Conservation (phyloP, 345 rosid genomes). For the Euphorbia peplus region DNA sequence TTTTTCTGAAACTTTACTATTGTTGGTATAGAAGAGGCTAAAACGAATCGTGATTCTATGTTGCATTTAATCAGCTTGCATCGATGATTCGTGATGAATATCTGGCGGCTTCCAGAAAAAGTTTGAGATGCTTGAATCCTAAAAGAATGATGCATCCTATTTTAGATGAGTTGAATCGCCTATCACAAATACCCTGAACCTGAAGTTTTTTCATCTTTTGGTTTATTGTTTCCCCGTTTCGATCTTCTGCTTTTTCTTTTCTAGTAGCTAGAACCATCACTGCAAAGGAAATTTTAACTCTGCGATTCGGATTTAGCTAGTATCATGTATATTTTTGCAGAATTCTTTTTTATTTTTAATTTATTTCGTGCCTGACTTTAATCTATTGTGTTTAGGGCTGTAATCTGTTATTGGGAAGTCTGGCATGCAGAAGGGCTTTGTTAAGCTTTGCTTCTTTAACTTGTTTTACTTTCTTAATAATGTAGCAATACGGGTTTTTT, state of each 20-base stretch:
- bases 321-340: constrained; percentile 2
- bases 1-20: not conserved
- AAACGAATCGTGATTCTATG: constrained; percentile 13
- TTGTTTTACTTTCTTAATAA: not conserved
- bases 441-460: not conserved
- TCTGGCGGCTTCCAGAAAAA: constrained; percentile 5
- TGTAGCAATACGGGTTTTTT: not conserved
- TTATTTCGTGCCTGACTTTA: constrained; percentile 18
- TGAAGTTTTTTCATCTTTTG: not conserved
- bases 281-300: not conserved
- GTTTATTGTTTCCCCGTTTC: too few relatives aligned
- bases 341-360: not conserved
- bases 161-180: constrained; percentile 16
- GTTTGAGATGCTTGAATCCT: constrained; percentile 10
- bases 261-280: not conserved
- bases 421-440: constrained; percentile 8
- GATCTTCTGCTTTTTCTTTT: not conserved
- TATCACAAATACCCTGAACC: not conserved
- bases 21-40: not conserved
- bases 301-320: not conserved
- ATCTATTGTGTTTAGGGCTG: constrained; percentile 35
- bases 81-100: constrained; percentile 48
- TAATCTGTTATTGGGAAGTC: constrained; percentile 17
- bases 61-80: constrained; percentile 38
- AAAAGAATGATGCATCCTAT: too few relatives aligned